Conservation (phyloP, 164 flowering plant genomes). For the Aristolochia contorta region DNA sequence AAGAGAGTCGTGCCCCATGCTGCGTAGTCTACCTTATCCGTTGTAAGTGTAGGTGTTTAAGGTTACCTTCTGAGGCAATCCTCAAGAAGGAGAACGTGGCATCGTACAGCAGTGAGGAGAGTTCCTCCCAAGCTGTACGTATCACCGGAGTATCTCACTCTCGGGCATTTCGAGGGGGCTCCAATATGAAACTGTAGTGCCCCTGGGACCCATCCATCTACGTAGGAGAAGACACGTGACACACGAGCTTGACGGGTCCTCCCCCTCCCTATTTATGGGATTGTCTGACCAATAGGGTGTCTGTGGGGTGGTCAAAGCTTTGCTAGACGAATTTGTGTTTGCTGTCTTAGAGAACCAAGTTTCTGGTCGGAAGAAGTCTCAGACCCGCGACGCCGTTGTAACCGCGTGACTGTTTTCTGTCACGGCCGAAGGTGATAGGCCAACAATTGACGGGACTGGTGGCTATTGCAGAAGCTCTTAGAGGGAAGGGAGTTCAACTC, state of each 20-base stretch:
- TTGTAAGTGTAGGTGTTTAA: slow-evolving; percentile 19
- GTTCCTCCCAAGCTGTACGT: background rate
- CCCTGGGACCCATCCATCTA: background rate
- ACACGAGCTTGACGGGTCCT: background rate
- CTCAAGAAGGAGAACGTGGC: slow-evolving; percentile 16
- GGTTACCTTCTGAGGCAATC: slow-evolving; percentile 24
- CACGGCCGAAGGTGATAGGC: no score
- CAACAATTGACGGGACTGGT: no score
- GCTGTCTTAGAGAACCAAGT: slow-evolving; percentile 31
- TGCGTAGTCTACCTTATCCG: background rate
- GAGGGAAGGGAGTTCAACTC: no score
- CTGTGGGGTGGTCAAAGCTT: no score
- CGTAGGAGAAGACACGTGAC: background rate
- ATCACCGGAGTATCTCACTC: background rate
- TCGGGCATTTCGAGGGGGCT: background rate
- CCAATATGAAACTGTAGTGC: no score
- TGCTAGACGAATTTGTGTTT: no score
- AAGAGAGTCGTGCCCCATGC: slow-evolving; percentile 20
- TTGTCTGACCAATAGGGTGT: slow-evolving; percentile 47
- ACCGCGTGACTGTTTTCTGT: no score
- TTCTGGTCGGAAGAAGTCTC: slow-evolving; percentile 34
- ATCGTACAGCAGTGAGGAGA: slow-evolving; percentile 12
- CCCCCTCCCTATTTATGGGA: slow-evolving; percentile 7
- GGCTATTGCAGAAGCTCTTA: no score
- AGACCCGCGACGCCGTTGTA: slow-evolving; percentile 40